Evolutionary conservation across 805 yeast genomes (phyloP), one percentile per base, ranked within the genome.

Genomic region (Myxozyma melibiosi): DNA sequence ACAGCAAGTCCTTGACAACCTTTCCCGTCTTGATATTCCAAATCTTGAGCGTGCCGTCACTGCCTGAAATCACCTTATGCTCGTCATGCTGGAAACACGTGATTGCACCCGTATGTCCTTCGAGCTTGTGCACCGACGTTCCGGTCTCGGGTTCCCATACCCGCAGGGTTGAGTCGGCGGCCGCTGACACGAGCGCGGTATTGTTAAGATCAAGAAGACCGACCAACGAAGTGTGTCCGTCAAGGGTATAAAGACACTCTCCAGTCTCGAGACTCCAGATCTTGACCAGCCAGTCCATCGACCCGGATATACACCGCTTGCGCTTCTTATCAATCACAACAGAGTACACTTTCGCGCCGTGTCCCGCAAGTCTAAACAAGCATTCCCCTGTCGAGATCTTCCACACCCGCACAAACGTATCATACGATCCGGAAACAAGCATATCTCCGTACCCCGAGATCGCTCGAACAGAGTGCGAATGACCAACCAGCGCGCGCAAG

Each of bases 31-130:
- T 78, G 37, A 90, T 80, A 68, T 91, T 88, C 90, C 97, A 94
- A 46, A 94, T 76, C 73, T 89, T 90, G 66, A 91, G 79, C 79
- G 90, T 87, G 47, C 86, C 81, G 66, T 87, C 95, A 55, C 95
- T 85, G 0, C 99, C 99, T 66, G 96, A 86, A 0, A 94, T 87
- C 39, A 94, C 81, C 57, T 89, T 73, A 64, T 86, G 83, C 56
- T 89, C 89, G 65, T 90, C 92, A 68, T 90, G 90, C 71, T 87
- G 92, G 70, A 94, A 90, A 58, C 98, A 92, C 0, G 98, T 90
- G 46, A 94, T 91, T 0, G 98, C 96, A 13, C 84, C 82, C 27
- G 84, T 80, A 71, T 90, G 92, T 31, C 96, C 96, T 52, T 74
- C 80, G 44, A 83, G 81, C 64, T 87, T 85, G 57, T 90, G 80